Evolutionary conservation across 495 filamentous ascomycete genomes (phyloP).

Genomic region (Xylaria castorea): DNA sequence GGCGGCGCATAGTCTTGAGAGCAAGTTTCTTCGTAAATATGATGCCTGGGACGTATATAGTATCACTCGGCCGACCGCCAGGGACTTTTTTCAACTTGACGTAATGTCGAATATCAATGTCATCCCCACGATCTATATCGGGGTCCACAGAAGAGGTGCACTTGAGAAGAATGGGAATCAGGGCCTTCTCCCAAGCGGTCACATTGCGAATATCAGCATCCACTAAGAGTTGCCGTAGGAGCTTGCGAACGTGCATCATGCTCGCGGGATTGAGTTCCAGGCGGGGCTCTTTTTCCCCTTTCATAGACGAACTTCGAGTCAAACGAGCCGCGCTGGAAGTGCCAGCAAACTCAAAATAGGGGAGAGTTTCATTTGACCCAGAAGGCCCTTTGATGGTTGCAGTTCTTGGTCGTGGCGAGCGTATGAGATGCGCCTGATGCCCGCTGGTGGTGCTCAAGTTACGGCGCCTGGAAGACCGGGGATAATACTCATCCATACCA

Average conservation of each 20-base stretch:
- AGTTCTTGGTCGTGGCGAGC: slow-evolving; percentile 70
- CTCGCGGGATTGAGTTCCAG: slow-evolving; percentile 87
- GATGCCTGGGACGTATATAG: slow-evolving; percentile 90
- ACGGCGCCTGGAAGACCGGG: slow-evolving; percentile 66
- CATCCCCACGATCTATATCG: slow-evolving; percentile 84
- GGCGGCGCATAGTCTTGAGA: slow-evolving; percentile 92
- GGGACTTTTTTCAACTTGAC: slow-evolving; percentile 97
- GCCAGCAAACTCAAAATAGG: slow-evolving; percentile 44
- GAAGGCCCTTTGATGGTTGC: slow-evolving; percentile 49
- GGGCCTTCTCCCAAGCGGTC: slow-evolving; percentile 84
- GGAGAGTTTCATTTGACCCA: slow-evolving; percentile 50
- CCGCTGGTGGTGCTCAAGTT: slow-evolving; percentile 79
- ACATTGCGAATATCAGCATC: slow-evolving; percentile 76
- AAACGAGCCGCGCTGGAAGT: slow-evolving; percentile 60
- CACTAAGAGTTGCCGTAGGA: slow-evolving; percentile 81
- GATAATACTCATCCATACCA: slow-evolving; percentile 60
- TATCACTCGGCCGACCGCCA: slow-evolving; percentile 87
- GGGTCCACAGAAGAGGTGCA: slow-evolving; percentile 96
- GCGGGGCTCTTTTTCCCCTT: slow-evolving; percentile 72
- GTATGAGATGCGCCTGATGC: slow-evolving; percentile 62
- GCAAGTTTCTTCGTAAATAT: slow-evolving; percentile 98
- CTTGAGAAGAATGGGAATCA: slow-evolving; percentile 89
- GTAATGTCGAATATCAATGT: slow-evolving; percentile 98
- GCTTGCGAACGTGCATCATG: slow-evolving; percentile 82
- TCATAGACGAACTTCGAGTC: slow-evolving; percentile 85